Evolutionary conservation across 2,329 filamentous ascomycete genomes (phyloP).

Genomic region (Fusarium xyrophilum): DNA sequence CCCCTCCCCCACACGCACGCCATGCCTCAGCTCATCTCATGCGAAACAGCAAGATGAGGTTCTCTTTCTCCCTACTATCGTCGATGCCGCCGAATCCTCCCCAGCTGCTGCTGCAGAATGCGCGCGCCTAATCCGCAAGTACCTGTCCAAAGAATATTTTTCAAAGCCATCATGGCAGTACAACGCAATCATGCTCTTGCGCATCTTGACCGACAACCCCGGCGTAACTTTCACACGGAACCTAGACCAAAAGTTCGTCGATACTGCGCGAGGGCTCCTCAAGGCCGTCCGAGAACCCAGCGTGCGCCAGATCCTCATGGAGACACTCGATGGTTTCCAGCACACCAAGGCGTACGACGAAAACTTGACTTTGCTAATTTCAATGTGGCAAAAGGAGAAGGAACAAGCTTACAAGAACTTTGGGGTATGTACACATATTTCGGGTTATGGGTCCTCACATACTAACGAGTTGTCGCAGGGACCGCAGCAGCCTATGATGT

Average conservation of each 20-base stretch:
- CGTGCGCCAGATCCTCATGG: conserved; percentile 84
- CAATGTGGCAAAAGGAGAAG: conserved; percentile 93
- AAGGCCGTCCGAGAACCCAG: conserved; percentile 73
- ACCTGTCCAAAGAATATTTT: conserved; percentile 75
- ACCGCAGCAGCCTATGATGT: conserved; percentile 24
- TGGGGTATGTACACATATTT: conserved; percentile 51
- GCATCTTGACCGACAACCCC: conserved; percentile 92
- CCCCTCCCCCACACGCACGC: too few species aligned
- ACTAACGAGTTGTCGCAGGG: conserved; percentile 35
- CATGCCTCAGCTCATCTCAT: conserved; percentile 5
- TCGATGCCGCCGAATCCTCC: conserved; percentile 93
- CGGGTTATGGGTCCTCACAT: neutral
- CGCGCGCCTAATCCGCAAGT: conserved; percentile 81
- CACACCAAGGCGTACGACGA: conserved; percentile 75
- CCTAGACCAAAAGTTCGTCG: conserved; percentile 83
- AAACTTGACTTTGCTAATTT: conserved; percentile 71
- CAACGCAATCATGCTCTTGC: conserved; percentile 93
- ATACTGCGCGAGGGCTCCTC: conserved; percentile 76
- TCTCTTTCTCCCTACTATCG: conserved; percentile 88
- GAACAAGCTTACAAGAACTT: conserved; percentile 63
- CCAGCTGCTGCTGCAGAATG: conserved; percentile 84
- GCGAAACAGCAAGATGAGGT: conserved; percentile 80
- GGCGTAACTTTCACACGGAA: conserved; percentile 90
- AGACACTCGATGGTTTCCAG: conserved; percentile 83
- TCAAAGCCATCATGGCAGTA: conserved; percentile 78